Conservation (phyloP, 108 stramenopile genomes). For the Aurantiochytrium sp. region DNA sequence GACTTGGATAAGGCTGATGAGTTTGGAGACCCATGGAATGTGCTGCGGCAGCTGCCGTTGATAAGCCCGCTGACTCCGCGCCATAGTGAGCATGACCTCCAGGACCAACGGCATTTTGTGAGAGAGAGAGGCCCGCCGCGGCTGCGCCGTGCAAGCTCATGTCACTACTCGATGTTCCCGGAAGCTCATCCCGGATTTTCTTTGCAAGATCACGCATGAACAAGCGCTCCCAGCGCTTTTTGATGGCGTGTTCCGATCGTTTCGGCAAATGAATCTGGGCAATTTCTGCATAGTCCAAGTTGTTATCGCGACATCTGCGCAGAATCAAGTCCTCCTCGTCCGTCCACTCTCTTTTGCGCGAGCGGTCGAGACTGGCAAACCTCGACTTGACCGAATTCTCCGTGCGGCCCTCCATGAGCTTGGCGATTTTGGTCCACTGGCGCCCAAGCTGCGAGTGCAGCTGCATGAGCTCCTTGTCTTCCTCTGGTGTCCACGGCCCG, state of each 20-base stretch:
- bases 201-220: neutral
- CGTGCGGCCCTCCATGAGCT: constrained; percentile 3
- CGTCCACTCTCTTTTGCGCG: neutral
- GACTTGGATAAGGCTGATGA: too few species aligned
- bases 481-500: constrained; percentile 7
- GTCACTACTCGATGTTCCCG: neutral
- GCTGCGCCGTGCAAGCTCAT: neutral
- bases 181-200: neutral
- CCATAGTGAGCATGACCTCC: too few species aligned
- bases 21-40: neutral
- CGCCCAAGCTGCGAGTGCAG: neutral
- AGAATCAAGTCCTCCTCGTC: neutral
- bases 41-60: neutral
- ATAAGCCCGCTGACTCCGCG: too few species aligned
- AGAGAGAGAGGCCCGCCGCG: too few species aligned
- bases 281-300: neutral
- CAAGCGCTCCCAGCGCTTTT: constrained; percentile 6
- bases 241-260: neutral
- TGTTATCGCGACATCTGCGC: neutral
- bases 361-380: neutral
- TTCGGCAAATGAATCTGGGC: neutral
- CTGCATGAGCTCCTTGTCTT: neutral
- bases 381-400: constrained; percentile 8
- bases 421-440: constrained; percentile 17
- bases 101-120: too few species aligned